Evolutionary conservation across 805 yeast genomes (phyloP).

Genomic region (Millerozyma acaciae): DNA sequence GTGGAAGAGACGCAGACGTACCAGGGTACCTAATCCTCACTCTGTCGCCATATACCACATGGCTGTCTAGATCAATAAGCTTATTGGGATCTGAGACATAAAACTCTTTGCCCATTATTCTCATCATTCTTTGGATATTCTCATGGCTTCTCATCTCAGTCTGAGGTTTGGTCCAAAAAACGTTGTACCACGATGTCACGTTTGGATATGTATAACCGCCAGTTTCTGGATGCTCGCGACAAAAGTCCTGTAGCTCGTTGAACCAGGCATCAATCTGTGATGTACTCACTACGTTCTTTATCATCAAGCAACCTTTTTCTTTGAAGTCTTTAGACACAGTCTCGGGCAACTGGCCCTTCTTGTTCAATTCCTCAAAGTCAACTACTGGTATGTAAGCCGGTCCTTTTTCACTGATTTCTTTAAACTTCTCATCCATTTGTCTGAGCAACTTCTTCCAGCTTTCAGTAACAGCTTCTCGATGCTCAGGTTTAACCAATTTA

Average conservation of each 20-base stretch:
- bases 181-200: constrained; percentile 23
- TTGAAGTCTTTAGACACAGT: not conserved
- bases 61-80: constrained; percentile 24
- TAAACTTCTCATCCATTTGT: constrained; percentile 18
- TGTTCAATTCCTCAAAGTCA: constrained; percentile 14
- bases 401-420: constrained; percentile 17
- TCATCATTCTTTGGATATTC: constrained; percentile 22
- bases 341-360: constrained; percentile 1
- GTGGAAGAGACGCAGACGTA: constrained; percentile 24
- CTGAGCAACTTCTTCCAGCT: constrained; percentile 24
- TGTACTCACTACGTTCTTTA: constrained; percentile 26
- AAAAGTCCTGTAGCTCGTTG: constrained; percentile 18
- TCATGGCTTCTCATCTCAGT: constrained; percentile 38
- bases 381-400: constrained; percentile 18
- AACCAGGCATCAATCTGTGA: constrained; percentile 20
- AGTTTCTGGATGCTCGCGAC: constrained; percentile 22
- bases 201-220: constrained; percentile 23
- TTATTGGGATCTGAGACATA: constrained; percentile 22
- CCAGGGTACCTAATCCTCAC: constrained; percentile 40
- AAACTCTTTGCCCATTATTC: constrained; percentile 24
- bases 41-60: constrained; percentile 41
- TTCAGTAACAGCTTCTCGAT: constrained; percentile 3
- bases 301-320: constrained; percentile 24
- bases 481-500: constrained; percentile 4
- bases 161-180: constrained; percentile 40